Conservation (phyloP, 345 rosid species). For the Eucalyptus cladocalyx region DNA sequence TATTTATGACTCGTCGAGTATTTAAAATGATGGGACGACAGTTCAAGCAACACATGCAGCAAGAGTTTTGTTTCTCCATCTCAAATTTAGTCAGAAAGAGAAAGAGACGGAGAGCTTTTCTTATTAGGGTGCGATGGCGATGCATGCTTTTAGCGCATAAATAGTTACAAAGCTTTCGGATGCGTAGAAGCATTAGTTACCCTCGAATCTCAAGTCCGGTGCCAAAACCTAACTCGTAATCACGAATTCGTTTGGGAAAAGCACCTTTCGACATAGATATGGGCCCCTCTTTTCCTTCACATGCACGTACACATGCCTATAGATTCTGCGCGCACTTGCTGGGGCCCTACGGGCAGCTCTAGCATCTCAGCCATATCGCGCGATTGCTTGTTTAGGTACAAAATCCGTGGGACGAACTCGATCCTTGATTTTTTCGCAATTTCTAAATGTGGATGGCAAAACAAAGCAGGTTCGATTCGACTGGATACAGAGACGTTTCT, state of each 20-base stretch:
- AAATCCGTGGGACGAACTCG: neutral
- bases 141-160: neutral
- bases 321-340: neutral
- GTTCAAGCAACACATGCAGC: neutral
- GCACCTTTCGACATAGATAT: neutral
- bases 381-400: neutral
- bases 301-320: neutral
- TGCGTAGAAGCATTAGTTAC: neutral
- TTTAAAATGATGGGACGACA: neutral
- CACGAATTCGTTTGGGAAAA: neutral
- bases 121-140: neutral
- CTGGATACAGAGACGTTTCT: neutral
- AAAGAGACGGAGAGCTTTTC: neutral
- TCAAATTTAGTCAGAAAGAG: neutral
- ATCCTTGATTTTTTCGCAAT: neutral
- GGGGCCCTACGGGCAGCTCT: neutral
- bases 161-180: neutral
- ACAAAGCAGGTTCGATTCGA: neutral
- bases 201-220: neutral
- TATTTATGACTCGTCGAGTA: neutral
- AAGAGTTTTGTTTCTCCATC: neutral
- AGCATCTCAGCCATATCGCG: neutral
- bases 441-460: neutral
- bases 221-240: neutral
- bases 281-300: neutral